Percentiles rank a stretch among this genome's conserved stretches.
Evolutionary conservation across 768 basidiomycete genomes (phyloP).

Genomic region (Mycena capillaripes): DNA sequence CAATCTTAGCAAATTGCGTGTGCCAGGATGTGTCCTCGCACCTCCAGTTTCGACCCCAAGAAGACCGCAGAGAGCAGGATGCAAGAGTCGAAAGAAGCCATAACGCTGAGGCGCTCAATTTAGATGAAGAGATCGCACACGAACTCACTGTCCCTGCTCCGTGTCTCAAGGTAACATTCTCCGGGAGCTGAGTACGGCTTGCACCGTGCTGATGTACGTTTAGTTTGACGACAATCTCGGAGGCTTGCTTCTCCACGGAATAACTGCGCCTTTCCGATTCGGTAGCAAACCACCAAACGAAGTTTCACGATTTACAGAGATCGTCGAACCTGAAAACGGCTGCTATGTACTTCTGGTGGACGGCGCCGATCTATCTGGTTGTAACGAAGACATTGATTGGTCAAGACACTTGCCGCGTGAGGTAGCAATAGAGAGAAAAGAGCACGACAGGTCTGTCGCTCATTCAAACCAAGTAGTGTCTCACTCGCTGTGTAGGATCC

Average conservation of each 20-base stretch:
- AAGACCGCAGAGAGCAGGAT: background rate
- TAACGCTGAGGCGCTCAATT: background rate
- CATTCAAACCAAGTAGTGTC: no score
- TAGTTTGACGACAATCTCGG: conserved; percentile 32
- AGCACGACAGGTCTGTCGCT: conserved; percentile 40
- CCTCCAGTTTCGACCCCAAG: conserved; percentile 11
- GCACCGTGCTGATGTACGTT: background rate
- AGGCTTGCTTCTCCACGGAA: conserved; percentile 16
- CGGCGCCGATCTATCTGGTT: conserved; percentile 4
- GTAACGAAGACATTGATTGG: conserved; percentile 30
- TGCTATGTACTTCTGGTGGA: conserved; percentile 33
- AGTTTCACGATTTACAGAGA: background rate
- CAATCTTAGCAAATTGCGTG: conserved; percentile 18
- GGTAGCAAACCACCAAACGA: background rate
- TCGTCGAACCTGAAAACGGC: background rate
- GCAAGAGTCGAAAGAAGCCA: background rate
- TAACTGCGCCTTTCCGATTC: conserved; percentile 20
- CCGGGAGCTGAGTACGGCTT: background rate
- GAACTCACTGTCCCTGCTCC: conserved; percentile 24
- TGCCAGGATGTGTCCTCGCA: conserved; percentile 30
- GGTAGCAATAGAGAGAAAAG: conserved; percentile 13
- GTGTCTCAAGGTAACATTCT: conserved; percentile 34
- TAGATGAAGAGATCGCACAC: conserved; percentile 31
- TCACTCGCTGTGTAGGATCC: conserved; percentile 42
- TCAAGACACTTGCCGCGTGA: conserved; percentile 27